Evolutionary conservation across 208 protist species (phyloP).

Genomic region (Acanthamoeba divionensis): DNA sequence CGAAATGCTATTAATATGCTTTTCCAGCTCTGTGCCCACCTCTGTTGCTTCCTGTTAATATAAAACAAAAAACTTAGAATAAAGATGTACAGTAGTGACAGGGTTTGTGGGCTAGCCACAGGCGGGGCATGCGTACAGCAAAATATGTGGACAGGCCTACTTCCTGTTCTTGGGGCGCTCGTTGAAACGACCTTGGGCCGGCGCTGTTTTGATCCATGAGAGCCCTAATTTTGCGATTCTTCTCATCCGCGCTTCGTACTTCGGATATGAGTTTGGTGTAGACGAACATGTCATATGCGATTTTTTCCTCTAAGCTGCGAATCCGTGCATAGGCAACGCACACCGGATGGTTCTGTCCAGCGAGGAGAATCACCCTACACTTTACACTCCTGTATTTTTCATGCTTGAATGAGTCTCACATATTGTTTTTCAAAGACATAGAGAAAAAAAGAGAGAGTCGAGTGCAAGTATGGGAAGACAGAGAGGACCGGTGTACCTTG

Average conservation of each 20-base stretch:
- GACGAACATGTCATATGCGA: constrained; percentile 19
- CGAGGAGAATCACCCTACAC: neutral
- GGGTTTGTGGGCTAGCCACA: too few species aligned
- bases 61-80: too few species aligned
- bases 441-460: neutral
- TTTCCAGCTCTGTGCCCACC: neutral
- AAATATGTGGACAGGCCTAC: too few species aligned
- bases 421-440: neutral
- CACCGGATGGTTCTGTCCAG: constrained; percentile 2
- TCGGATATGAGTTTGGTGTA: neutral
- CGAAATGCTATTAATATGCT: constrained; percentile 2
- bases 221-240: neutral
- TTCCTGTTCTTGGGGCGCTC: too few species aligned
- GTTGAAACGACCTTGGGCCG: too few species aligned
- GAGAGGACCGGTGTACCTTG: neutral
- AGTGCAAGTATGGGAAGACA: neutral
- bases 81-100: too few species aligned
- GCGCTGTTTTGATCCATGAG: too few species aligned
- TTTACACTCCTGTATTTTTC: neutral
- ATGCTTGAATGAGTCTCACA: too few species aligned
- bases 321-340: neutral
- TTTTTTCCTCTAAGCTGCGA: neutral
- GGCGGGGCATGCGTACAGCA: too few species aligned
- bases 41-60: neutral
- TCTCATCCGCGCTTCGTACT: neutral